These are phyloP conservation scores for Pseudopithomyces chartarum DNA, from an alignment of 2,329 filamentous ascomycete genomes.

Conservation along the genomic window DNA sequence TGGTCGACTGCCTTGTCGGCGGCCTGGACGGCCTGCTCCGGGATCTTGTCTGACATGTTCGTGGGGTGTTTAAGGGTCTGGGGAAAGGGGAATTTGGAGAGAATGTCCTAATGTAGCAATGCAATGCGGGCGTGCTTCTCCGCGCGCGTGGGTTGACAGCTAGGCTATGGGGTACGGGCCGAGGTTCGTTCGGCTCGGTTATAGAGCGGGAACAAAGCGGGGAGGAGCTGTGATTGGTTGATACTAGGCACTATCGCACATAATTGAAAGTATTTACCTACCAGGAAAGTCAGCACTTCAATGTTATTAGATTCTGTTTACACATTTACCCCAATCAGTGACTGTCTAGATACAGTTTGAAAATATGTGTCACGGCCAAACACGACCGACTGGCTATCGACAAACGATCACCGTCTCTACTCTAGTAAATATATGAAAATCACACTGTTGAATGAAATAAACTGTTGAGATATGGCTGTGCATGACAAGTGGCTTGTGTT, in stretches of 20 bases:
- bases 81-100: background rate
- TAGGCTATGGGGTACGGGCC: constrained; percentile 1
- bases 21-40: constrained; percentile 39
- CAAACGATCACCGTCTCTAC: too few relatives aligned
- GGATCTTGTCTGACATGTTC: constrained; percentile 40
- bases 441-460: too few relatives aligned
- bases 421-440: too few relatives aligned
- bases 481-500: too few relatives aligned
- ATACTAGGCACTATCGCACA: background rate
- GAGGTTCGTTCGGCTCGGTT: constrained; percentile 12
- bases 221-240: constrained; percentile 6
- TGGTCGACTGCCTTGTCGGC: constrained; percentile 20
- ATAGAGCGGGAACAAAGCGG: constrained; percentile 8
- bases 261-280: too few relatives aligned
- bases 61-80: background rate
- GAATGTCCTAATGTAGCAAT: constrained; percentile 1
- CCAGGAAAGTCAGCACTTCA: too few relatives aligned
- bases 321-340: too few relatives aligned
- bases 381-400: too few relatives aligned
- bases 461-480: too few relatives aligned
- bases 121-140: constrained; percentile 8
- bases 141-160: background rate
- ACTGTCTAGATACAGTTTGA: too few relatives aligned
- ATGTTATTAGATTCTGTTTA: too few relatives aligned
- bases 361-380: too few relatives aligned